A percentile compares a stretch with the other conserved stretches of the same genome.
These are phyloP conservation scores for Aspergillus pseudonomiae DNA, from an alignment of 2,329 filamentous ascomycete genomes.

Conservation along the genomic window DNA sequence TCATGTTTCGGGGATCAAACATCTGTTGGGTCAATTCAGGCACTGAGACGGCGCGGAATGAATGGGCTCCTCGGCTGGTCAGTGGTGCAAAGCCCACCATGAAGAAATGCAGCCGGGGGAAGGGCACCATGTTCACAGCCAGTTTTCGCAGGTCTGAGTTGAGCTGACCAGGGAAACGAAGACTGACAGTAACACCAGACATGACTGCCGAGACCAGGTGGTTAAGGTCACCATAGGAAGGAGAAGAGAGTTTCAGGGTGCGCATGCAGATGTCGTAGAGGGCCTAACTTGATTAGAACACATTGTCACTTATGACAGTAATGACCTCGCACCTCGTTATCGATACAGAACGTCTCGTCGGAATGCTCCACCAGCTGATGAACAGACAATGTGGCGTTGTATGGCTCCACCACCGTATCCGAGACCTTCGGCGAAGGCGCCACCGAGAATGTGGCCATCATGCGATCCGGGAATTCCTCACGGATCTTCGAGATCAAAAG, in stretches of 20 bases:
- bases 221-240: slow-evolving; percentile 98
- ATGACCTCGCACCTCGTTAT: slow-evolving; percentile 74
- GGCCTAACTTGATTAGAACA: slow-evolving; percentile 55
- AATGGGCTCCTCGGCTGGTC: slow-evolving; percentile 87
- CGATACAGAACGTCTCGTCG: slow-evolving; percentile 99
- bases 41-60: slow-evolving; percentile 96
- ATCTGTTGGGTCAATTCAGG: slow-evolving; percentile 99
- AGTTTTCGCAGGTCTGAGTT: slow-evolving; percentile 99
- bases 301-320: not conserved
- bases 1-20: slow-evolving; percentile 99
- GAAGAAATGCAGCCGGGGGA: slow-evolving; percentile 99
- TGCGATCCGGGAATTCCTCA: slow-evolving; percentile 99
- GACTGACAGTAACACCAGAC: slow-evolving; percentile 97
- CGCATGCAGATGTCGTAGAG: slow-evolving; percentile 99
- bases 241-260: slow-evolving; percentile 97
- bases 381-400: slow-evolving; percentile 98
- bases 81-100: slow-evolving; percentile 99
- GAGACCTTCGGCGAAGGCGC: slow-evolving; percentile 99
- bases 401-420: slow-evolving; percentile 98
- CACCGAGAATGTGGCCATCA: slow-evolving; percentile 99
- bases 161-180: slow-evolving; percentile 99
- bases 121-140: slow-evolving; percentile 99
- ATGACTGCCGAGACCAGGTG: slow-evolving; percentile 99
- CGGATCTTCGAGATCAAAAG: slow-evolving; percentile 99
- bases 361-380: slow-evolving; percentile 99